Conservation (phyloP, 2,329 filamentous ascomycete genomes). For the Fusarium gaditjirri region DNA sequence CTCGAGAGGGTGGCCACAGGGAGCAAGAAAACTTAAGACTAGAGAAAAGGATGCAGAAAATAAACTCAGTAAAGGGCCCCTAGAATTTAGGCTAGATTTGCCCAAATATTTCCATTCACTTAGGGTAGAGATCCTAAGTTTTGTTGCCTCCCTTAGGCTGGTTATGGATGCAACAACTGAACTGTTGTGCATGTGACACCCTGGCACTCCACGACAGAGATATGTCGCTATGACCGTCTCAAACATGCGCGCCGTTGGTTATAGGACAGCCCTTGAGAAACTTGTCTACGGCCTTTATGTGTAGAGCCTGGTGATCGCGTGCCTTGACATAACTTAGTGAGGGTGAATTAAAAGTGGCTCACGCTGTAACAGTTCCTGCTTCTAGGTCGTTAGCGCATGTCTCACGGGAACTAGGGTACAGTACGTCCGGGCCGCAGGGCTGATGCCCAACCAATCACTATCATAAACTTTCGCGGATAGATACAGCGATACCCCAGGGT, state of each 20-base stretch:
- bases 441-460: constrained; percentile 27
- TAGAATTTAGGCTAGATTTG: too few relatives aligned
- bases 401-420: constrained; percentile 16
- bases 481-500: not conserved
- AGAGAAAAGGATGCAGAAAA: too few relatives aligned
- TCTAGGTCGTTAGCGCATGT: constrained; percentile 16
- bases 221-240: not conserved
- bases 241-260: not conserved
- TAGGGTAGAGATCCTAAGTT: too few relatives aligned
- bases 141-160: not conserved
- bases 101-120: too few relatives aligned
- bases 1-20: not conserved
- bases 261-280: too few relatives aligned
- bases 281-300: not conserved
- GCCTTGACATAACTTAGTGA: not conserved
- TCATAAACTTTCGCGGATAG: not conserved
- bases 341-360: constrained; percentile 3
- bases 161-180: not conserved
- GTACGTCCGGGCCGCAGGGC: constrained; percentile 6
- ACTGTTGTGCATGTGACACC: not conserved
- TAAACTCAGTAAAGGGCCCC: too few relatives aligned
- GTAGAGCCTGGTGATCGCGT: not conserved
- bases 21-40: too few relatives aligned
- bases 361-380: constrained; percentile 19
- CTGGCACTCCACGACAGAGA: not conserved